Percentiles rank a stretch among this genome's conserved stretches.
Conservation (phyloP, 495 filamentous ascomycete species). For the Glutinoglossum americanum region DNA sequence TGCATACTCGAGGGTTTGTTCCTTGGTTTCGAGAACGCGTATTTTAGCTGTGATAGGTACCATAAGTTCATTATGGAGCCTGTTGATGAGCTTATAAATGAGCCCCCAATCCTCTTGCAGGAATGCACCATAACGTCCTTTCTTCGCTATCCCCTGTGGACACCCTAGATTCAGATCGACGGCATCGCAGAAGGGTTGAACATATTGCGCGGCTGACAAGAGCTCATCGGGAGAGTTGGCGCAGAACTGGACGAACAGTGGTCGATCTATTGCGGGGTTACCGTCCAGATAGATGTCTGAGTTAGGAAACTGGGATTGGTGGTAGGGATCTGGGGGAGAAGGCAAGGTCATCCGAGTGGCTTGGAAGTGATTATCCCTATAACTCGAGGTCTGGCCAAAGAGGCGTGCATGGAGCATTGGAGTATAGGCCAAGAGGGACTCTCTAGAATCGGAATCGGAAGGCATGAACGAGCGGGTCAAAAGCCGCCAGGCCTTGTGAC, state of each 20-base stretch:
- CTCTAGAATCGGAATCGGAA: conserved; percentile 23
- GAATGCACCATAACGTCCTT: conserved; percentile 82
- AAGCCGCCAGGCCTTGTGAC: conserved; percentile 46
- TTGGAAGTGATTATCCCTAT: conserved; percentile 59
- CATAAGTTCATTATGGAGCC: conserved; percentile 43
- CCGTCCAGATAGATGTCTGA: conserved; percentile 49
- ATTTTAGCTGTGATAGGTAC: conserved; percentile 92
- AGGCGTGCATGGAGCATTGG: conserved; percentile 90
- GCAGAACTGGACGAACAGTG: conserved; percentile 92
- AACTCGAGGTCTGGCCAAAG: conserved; percentile 50
- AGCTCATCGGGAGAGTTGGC: conserved; percentile 67
- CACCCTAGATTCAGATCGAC: conserved; percentile 97
- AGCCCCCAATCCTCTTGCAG: conserved; percentile 81
- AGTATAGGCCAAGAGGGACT: conserved; percentile 55
- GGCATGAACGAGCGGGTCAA: conserved; percentile 78
- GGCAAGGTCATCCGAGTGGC: conserved; percentile 28
- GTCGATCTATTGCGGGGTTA: conserved; percentile 59
- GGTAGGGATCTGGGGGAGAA: conserved; percentile 8
- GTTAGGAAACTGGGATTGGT: conserved; percentile 1
- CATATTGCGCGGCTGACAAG: conserved; percentile 50
- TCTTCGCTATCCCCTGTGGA: conserved; percentile 82
- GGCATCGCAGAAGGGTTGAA: conserved; percentile 72
- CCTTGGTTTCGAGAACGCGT: conserved; percentile 65
- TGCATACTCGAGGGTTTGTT: conserved; percentile 76
- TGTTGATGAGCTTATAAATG: conserved; percentile 59